A percentile compares a stretch with the other conserved stretches of the same genome.
These are phyloP conservation scores for Penicillium steckii DNA, from an alignment of 495 filamentous ascomycete species.

Conservation along the genomic window DNA sequence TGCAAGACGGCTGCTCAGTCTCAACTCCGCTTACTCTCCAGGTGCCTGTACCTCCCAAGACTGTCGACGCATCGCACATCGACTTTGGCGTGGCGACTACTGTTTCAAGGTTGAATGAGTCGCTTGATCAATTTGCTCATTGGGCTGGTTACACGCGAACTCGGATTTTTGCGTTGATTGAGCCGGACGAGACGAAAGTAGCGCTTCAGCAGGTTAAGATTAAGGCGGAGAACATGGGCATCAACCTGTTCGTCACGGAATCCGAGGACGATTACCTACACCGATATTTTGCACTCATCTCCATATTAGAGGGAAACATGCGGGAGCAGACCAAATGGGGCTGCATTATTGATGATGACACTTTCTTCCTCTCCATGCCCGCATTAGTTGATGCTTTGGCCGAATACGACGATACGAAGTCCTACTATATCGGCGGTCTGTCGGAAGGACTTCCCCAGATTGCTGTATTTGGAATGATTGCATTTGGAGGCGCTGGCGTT, in stretches of 20 bases:
- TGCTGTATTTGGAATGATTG: constrained; percentile 49
- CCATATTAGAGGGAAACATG: constrained; percentile 46
- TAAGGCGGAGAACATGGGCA: constrained; percentile 41
- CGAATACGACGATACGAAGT: constrained; percentile 44
- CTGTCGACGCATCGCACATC: constrained; percentile 50
- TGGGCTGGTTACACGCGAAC: constrained; percentile 59
- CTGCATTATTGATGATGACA: constrained; percentile 68
- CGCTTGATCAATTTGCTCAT: constrained; percentile 54
- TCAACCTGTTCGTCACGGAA: constrained; percentile 52
- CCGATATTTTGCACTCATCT: constrained; percentile 60
- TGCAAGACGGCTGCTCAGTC: constrained; percentile 36
- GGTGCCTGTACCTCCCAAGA: constrained; percentile 30
- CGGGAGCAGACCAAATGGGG: constrained; percentile 55
- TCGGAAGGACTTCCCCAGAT: constrained; percentile 54
- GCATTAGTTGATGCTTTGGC: constrained; percentile 45
- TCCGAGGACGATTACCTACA: constrained; percentile 50
- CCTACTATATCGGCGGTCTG: constrained; percentile 55
- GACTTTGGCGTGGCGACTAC: constrained; percentile 63
- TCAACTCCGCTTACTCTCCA: constrained; percentile 32
- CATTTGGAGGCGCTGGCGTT: constrained; percentile 61
- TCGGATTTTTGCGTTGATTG: constrained; percentile 55
- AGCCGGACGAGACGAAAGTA: constrained; percentile 37
- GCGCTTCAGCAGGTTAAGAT: constrained; percentile 27
- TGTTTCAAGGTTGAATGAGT: constrained; percentile 53
- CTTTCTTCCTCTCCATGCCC: constrained; percentile 58